Evolutionary conservation across 2,329 filamentous ascomycete genomes (phyloP), one percentile per base, ranked within the genome.

Genomic region (Eutypella sp.): DNA sequence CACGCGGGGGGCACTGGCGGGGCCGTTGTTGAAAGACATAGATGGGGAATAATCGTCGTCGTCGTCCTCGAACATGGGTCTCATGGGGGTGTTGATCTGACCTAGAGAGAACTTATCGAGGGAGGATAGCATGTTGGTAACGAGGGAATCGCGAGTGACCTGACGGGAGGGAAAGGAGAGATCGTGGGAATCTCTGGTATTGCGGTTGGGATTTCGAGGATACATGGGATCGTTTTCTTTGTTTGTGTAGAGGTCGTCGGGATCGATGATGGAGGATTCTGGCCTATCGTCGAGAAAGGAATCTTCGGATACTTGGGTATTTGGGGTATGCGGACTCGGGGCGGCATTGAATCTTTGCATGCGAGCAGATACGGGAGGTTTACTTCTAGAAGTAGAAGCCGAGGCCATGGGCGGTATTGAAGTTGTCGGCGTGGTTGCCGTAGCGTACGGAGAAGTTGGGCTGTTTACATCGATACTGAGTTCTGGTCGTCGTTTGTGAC

Each of bases 51-150:
- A 59, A 18, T 56, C 48, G 36, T 60, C 56, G 47, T 63, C 59
- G 48, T 63, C 59, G 39, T 74, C 69, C 52, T 69, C 67, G 43
- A 64, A 70, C 41, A 59, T 54, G 23, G 60, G 49, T 4, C 58
- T 55, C 33, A 60, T 52, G 15, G 61, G 55, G 5, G 63, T 60
- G 49, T 58, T 59, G 39, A 68, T 61, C 55, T 77, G 72, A 38
- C 67, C 73, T 56, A 79, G 74, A 34, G 81, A 84, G 61, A 92
- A 82, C 66, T 92, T 87, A 67, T 96, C 92, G 53, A 99, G 83
- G 34, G 91, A 96, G 54, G 93, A 75, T 49, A 97, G 82, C 85
- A 99, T 93, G 67, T 96, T 95, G 67, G 93, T 87, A 48, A 99
- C 89, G 55, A 99, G 83, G 29, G 91, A 96, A 62, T 95, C 89